Percentiles rank a stretch among this genome's conserved stretches.
Conservation (phyloP, 2,329 filamentous ascomycete genomes). For the Aspergillus sp. region DNA sequence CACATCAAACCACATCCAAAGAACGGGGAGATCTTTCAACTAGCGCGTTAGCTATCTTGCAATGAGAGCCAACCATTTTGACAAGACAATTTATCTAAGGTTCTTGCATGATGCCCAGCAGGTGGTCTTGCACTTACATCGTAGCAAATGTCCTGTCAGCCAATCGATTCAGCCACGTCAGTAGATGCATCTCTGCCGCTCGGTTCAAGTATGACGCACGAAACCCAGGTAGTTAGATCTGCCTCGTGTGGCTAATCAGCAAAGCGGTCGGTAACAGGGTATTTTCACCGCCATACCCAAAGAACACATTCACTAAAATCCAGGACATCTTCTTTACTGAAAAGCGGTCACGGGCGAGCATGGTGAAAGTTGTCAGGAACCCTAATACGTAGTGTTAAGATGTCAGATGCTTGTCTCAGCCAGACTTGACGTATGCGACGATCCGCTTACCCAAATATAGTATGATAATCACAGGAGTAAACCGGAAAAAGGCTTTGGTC, state of each 20-base stretch:
- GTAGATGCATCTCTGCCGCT: conserved; percentile 21
- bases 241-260: conserved; percentile 26
- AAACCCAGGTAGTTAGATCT: conserved; percentile 59
- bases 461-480: conserved; percentile 73
- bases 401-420: conserved; percentile 2
- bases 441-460: conserved; percentile 66
- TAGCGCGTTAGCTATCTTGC: conserved; percentile 39
- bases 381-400: conserved; percentile 44
- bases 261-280: conserved; percentile 16
- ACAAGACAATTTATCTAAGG: conserved; percentile 25
- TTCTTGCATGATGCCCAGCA: conserved; percentile 33
- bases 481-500: conserved; percentile 86
- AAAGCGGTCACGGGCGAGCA: conserved; percentile 59
- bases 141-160: conserved; percentile 37
- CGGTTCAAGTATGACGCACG: conserved; percentile 44
- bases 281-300: conserved; percentile 48
- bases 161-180: conserved; percentile 44
- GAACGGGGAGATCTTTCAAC: conserved; percentile 39
- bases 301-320: conserved; percentile 63
- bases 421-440: neutral
- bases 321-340: conserved; percentile 59
- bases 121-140: conserved; percentile 33
- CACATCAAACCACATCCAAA: conserved; percentile 42
- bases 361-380: conserved; percentile 76
- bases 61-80: conserved; percentile 40